Evolutionary conservation across 2,329 filamentous ascomycete species (phyloP).

Genomic region (Aspergillus neoniger): DNA sequence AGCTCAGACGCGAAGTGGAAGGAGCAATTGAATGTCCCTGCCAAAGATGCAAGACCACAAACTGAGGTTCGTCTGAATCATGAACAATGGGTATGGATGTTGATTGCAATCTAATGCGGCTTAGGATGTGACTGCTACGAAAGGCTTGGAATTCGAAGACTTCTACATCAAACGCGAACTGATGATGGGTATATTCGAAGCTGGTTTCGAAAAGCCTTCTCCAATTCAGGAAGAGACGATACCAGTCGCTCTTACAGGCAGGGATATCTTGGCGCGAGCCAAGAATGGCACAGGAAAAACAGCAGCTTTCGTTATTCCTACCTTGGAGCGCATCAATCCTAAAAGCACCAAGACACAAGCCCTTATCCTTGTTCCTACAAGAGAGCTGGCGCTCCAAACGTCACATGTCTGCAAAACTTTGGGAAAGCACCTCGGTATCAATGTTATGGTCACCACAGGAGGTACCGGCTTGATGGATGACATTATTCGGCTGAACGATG

Average conservation of each 20-base stretch:
- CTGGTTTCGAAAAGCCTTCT: slow-evolving; percentile 96
- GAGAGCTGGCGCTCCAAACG: slow-evolving; percentile 96
- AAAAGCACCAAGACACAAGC: slow-evolving; percentile 96
- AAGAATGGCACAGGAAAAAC: slow-evolving; percentile 99
- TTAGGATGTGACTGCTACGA: slow-evolving; percentile 96
- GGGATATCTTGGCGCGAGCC: slow-evolving; percentile 91
- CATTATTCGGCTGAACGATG: slow-evolving; percentile 89
- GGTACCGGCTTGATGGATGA: slow-evolving; percentile 94
- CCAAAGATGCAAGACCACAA: slow-evolving; percentile 52
- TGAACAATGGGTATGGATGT: background rate
- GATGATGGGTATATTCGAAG: slow-evolving; percentile 99
- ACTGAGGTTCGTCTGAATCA: slow-evolving; percentile 46
- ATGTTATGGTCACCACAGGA: slow-evolving; percentile 99
- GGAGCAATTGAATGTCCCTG: slow-evolving; percentile 48
- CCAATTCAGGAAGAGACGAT: slow-evolving; percentile 99
- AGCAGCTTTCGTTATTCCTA: slow-evolving; percentile 94
- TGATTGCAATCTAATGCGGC: slow-evolving; percentile 21
- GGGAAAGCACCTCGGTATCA: slow-evolving; percentile 93
- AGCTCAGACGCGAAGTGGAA: slow-evolving; percentile 46
- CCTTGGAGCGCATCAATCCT: slow-evolving; percentile 92
- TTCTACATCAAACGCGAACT: slow-evolving; percentile 93
- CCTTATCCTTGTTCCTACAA: slow-evolving; percentile 91
- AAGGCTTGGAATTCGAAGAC: slow-evolving; percentile 96
- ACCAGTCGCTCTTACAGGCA: slow-evolving; percentile 89
- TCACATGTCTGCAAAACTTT: slow-evolving; percentile 99